A percentile compares a stretch with the other conserved stretches of the same genome.
Evolutionary conservation across 768 basidiomycete genomes (phyloP).

Genomic region (Trichaptum fuscoviolaceum): DNA sequence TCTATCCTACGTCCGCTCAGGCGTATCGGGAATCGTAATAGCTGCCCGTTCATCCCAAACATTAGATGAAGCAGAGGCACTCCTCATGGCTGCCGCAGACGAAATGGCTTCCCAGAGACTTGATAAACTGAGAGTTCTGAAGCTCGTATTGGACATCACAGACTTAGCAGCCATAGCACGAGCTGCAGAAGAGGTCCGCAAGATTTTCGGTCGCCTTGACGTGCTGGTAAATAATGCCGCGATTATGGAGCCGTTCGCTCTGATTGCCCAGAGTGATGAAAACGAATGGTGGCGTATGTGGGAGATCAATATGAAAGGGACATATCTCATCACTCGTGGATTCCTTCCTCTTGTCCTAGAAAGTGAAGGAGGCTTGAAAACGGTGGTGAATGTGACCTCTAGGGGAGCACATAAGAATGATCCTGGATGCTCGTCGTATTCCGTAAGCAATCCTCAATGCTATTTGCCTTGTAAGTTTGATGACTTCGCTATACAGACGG

Average conservation of each 20-base stretch:
- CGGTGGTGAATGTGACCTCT: slow-evolving; percentile 2
- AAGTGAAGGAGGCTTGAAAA: slow-evolving; percentile 9
- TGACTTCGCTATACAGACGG: not conserved
- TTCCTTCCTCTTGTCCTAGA: slow-evolving; percentile 9
- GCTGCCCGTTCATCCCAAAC: not conserved
- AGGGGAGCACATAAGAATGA: not conserved
- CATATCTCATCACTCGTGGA: slow-evolving; percentile 19
- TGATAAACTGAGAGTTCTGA: slow-evolving; percentile 11
- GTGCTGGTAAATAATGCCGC: slow-evolving; percentile 25
- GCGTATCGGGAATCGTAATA: slow-evolving; percentile 14
- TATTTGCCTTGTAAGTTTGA: not conserved
- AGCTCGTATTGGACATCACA: slow-evolving; percentile 22
- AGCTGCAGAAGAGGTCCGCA: slow-evolving; percentile 18
- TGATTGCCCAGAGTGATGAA: slow-evolving; percentile 16
- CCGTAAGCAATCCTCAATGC: not conserved
- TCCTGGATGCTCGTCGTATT: not conserved
- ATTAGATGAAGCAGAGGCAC: slow-evolving; percentile 16
- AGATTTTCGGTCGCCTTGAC: slow-evolving; percentile 24
- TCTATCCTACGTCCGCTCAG: slow-evolving; percentile 13
- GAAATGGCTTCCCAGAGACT: slow-evolving; percentile 2
- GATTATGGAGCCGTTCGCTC: slow-evolving; percentile 4
- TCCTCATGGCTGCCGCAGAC: slow-evolving; percentile 12
- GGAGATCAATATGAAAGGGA: slow-evolving; percentile 20
- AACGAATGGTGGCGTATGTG: slow-evolving; percentile 20
- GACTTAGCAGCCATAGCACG: slow-evolving; percentile 17